Percentiles rank a stretch among this genome's conserved stretches.
phyloP scores from a whole-genome alignment of 345 rosid genomes.

The Nasturtium officinale region DNA sequence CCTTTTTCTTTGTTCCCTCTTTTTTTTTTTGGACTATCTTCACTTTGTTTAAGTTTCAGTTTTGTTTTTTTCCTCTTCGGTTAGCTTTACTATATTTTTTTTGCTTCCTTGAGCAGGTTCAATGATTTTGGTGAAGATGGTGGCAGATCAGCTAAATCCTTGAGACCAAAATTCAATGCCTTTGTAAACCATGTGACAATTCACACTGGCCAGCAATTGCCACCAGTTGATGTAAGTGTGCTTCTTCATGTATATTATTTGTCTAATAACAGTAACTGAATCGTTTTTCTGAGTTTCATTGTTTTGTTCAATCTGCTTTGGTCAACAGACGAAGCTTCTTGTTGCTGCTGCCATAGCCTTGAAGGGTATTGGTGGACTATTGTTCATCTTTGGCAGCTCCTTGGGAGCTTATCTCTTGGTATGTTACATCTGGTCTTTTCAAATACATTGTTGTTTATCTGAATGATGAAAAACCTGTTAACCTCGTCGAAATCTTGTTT shows the following conservation, averaged over 20 bases:
- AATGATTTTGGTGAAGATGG: conserved; percentile 67
- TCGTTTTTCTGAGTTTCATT: conserved; percentile 10
- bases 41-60: neutral
- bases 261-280: neutral
- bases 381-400: conserved; percentile 67
- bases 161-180: conserved; percentile 51
- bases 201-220: conserved; percentile 59
- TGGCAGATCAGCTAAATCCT: conserved; percentile 56
- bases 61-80: neutral
- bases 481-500: conserved; percentile 3
- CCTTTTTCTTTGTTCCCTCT: neutral
- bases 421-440: conserved; percentile 9
- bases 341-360: conserved; percentile 58
- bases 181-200: conserved; percentile 49
- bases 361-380: conserved; percentile 69
- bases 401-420: conserved; percentile 83
- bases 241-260: neutral
- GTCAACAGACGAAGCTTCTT: conserved; percentile 50
- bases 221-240: conserved; percentile 52
- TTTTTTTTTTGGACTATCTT: neutral
- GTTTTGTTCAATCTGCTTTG: conserved; percentile 4
- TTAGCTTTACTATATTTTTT: too few relatives aligned
- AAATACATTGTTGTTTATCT: neutral
- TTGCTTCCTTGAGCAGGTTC: conserved; percentile 48
- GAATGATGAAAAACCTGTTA: neutral